Evolutionary conservation across 495 filamentous ascomycete species (phyloP), one percentile per base, ranked within the genome.

Genomic region (Delitschia confertaspora): DNA sequence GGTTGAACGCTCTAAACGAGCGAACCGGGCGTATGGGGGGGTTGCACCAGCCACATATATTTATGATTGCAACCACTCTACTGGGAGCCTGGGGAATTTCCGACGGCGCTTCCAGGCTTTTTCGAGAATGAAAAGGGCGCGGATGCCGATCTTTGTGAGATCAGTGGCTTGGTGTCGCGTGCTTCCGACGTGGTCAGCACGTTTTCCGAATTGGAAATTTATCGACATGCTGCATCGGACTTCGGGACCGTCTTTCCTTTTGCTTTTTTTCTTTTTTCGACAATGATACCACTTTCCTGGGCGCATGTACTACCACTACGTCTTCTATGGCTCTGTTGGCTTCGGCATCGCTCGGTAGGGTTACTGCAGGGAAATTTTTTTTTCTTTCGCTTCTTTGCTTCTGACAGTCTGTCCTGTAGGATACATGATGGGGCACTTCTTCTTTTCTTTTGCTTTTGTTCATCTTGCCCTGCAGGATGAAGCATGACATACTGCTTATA

Each of bases 131-230:
- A 17, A 39, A 37, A 8, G 22, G 39, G 32, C 19, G 5, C 17
- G 1, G 32, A 16, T 16, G 37, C 18, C 38, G 46, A 55, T 50
- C 41, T 38, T 18, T 17, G n/a, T 46, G 46, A 55, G 46, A 50
- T 55, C 52, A 55, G 46, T 55, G 52, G 52, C 52, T 55, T 50
- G 46, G 20, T 26, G 36, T 45, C 52, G 42, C 41, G 47, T 51
- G 52, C 33, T 8, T 3, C 33, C 26, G 45, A 44, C 51, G 51
- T 54, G 51, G 45, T 40, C 35, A 16, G 14, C 45, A 49, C 51
- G 51, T 54, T 49, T 43, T 48, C 44, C 26, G 38, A 10, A 26
- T 36, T 21, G 22, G 19, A 26, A n/a, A n/a, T 19, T 27, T 47
- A 33, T 42, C 27, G 31, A 17, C 24, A 21, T 42, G 24, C 20